These are phyloP conservation scores for Lactarius quietus DNA, from an alignment of 768 basidiomycete species.

Conservation along the genomic window DNA sequence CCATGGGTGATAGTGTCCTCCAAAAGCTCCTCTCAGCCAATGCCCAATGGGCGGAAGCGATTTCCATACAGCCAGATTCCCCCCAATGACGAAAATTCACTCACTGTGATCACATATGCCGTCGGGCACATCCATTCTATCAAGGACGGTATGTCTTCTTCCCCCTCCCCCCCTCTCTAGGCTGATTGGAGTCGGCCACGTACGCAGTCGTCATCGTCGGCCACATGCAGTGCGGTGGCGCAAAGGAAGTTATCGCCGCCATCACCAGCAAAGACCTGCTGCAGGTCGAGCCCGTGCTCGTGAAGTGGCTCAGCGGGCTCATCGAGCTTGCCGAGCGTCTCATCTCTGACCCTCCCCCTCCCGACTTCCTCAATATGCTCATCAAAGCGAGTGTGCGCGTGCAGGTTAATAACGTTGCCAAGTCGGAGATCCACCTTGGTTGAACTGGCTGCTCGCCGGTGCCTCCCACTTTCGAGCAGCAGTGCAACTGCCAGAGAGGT, in stretches of 20 bases:
- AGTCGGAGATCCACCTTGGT: too few relatives aligned
- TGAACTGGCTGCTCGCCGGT: too few relatives aligned
- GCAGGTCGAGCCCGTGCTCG: constrained; percentile 43
- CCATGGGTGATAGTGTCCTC: constrained; percentile 28
- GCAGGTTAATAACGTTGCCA: constrained; percentile 32
- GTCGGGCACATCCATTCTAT: constrained; percentile 66
- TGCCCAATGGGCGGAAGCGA: constrained; percentile 58
- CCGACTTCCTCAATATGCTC: constrained; percentile 30
- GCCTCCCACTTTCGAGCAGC: too few relatives aligned
- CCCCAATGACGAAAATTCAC: constrained; percentile 62
- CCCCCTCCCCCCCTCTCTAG: background rate
- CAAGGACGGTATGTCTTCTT: constrained; percentile 60
- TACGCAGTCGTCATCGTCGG: too few relatives aligned
- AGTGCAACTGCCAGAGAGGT: constrained; percentile 83
- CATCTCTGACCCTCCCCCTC: constrained; percentile 37
- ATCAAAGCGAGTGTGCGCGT: constrained; percentile 25
- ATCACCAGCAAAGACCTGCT: constrained; percentile 35
- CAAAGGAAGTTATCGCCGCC: constrained; percentile 50
- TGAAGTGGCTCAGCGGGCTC: constrained; percentile 71
- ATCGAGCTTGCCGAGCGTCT: constrained; percentile 49
- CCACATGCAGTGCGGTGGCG: constrained; percentile 82
- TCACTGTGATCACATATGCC: constrained; percentile 73
- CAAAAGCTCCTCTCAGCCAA: constrained; percentile 48
- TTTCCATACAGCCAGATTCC: constrained; percentile 68
- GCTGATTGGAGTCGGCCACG: constrained; percentile 59